Percentiles rank a stretch among this genome's conserved stretches.
Evolutionary conservation across 257 asterid genomes (phyloP).

Genomic region (Craterostigma plantagineum): DNA sequence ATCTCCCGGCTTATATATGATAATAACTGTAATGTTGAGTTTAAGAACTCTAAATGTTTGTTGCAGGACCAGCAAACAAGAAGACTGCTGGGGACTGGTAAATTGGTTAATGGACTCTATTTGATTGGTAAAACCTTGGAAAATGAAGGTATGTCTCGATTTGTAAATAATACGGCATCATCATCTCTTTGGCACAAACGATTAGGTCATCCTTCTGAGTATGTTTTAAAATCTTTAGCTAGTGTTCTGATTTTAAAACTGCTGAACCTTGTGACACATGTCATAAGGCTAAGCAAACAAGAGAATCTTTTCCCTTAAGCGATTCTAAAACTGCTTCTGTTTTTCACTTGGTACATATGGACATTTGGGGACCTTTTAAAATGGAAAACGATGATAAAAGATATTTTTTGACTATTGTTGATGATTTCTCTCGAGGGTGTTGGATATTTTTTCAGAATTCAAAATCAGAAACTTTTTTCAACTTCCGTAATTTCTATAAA

Average conservation of each 20-base stretch:
- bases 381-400: background rate
- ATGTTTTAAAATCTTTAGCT: background rate
- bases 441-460: background rate
- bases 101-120: background rate
- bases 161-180: background rate
- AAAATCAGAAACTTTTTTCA: background rate
- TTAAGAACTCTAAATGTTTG: background rate
- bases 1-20: background rate
- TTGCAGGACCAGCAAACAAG: background rate
- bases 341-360: background rate
- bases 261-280: background rate
- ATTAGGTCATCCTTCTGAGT: background rate
- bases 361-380: conserved; percentile 1
- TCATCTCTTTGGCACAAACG: background rate
- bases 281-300: background rate
- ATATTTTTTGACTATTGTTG: too few species aligned
- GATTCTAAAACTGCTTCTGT: background rate
- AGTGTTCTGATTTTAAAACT: background rate
- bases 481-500: background rate
- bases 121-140: too few species aligned
- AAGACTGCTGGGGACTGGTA: background rate
- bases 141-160: background rate
- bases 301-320: background rate
- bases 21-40: background rate
- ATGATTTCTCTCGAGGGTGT: too few species aligned